Percentiles rank a stretch among this genome's conserved stretches.
These are phyloP conservation scores for Zizania palustris DNA, from an alignment of 202 grass and related monocot genomes.

Conservation along the genomic window DNA sequence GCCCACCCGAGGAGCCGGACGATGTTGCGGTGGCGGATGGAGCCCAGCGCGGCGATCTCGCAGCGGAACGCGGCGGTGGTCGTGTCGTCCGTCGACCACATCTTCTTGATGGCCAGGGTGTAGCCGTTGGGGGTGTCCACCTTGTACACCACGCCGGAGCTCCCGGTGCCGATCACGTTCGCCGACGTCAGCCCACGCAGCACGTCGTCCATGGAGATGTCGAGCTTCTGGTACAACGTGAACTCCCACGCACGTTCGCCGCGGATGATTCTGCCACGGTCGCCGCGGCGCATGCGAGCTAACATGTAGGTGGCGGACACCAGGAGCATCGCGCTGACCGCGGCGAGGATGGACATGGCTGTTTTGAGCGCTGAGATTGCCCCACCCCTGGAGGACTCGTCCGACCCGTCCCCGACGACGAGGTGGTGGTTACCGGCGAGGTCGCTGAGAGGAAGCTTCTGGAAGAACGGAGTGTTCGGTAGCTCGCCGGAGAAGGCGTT, in stretches of 20 bases:
- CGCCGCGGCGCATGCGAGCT: slow-evolving; percentile 41
- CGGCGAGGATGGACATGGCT: slow-evolving; percentile 68
- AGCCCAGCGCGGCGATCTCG: slow-evolving; percentile 84
- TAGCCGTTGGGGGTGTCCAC: slow-evolving; percentile 68
- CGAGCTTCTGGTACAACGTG: slow-evolving; percentile 92
- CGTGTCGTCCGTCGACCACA: slow-evolving; percentile 76
- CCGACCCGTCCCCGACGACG: slow-evolving; percentile 41
- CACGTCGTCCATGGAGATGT: slow-evolving; percentile 78
- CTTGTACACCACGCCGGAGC: slow-evolving; percentile 93
- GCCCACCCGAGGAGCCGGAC: slow-evolving; percentile 87
- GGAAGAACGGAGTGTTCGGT: slow-evolving; percentile 87
- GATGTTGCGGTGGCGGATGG: slow-evolving; percentile 94
- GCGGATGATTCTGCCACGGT: not conserved
- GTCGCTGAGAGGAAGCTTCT: slow-evolving; percentile 75
- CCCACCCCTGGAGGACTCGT: slow-evolving; percentile 38
- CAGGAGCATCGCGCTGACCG: slow-evolving; percentile 61
- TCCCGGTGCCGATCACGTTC: slow-evolving; percentile 84
- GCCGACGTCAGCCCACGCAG: slow-evolving; percentile 74
- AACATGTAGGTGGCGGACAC: slow-evolving; percentile 67
- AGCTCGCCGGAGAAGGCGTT: slow-evolving; percentile 89
- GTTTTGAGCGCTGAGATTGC: slow-evolving; percentile 61
- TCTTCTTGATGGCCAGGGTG: slow-evolving; percentile 85
- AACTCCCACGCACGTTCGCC: slow-evolving; percentile 71
- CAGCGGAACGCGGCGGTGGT: slow-evolving; percentile 61
- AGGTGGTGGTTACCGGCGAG: slow-evolving; percentile 81